Conservation (phyloP, 208 protist genomes). For the Crithidia sp. region DNA sequence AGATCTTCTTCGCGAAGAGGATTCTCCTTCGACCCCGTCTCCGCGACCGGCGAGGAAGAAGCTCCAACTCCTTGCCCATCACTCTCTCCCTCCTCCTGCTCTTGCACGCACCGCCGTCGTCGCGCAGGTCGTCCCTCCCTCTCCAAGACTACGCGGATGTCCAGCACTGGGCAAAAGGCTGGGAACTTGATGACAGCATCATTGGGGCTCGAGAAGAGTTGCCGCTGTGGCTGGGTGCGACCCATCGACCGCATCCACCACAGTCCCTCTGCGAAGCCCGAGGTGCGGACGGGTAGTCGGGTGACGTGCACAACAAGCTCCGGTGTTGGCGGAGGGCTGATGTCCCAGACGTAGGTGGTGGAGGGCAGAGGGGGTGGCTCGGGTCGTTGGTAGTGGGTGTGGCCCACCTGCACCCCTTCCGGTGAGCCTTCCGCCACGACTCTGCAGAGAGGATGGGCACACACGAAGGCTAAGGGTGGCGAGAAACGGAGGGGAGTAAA, state of each 20-base stretch:
- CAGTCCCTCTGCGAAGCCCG: neutral
- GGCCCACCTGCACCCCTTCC: conserved; percentile 7
- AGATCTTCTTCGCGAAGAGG: neutral
- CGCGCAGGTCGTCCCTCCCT: neutral
- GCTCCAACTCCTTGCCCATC: neutral
- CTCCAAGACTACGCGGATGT: conserved; percentile 4
- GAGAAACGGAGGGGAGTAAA: conserved; percentile 4
- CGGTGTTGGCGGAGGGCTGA: neutral
- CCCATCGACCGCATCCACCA: conserved; percentile 7
- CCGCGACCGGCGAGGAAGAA: neutral
- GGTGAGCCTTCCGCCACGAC: neutral
- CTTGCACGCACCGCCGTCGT: no score
- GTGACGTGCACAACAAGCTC: neutral
- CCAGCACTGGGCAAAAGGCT: neutral
- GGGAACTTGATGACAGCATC: neutral
- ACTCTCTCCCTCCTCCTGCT: neutral
- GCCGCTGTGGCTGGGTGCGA: neutral
- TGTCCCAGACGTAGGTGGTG: conserved; percentile 2
- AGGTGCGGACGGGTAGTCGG: neutral
- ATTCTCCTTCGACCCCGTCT: neutral
- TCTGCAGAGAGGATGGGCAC: neutral
- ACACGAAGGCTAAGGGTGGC: neutral
- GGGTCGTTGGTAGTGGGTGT: conserved; percentile 5
- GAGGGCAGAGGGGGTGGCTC: neutral
- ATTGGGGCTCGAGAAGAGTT: neutral